Evolutionary conservation across 352 stramenopile genomes (phyloP).

Genomic region (Phytophthora uliginosa): DNA sequence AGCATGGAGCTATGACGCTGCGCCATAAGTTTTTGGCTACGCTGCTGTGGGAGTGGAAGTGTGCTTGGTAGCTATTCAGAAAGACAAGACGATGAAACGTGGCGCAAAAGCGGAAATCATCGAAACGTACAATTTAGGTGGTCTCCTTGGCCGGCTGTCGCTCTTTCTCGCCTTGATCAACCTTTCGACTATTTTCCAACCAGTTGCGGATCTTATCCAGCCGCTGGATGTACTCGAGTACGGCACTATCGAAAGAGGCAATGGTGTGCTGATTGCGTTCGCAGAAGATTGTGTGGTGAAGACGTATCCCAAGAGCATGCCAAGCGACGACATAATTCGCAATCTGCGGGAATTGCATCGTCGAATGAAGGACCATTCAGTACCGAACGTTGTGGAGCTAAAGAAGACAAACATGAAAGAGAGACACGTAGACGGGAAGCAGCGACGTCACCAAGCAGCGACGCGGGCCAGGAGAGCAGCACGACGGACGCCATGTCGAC

Average conservation of each 20-base stretch:
- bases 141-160: conserved; percentile 22
- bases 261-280: conserved; percentile 22
- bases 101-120: conserved; percentile 35
- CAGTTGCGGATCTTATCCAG: conserved; percentile 14
- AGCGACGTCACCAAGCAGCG: too few species aligned
- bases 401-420: conserved; percentile 7
- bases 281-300: conserved; percentile 24
- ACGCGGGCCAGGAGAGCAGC: too few species aligned
- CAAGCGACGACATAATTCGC: conserved; percentile 12
- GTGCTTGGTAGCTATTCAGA: conserved; percentile 31
- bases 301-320: conserved; percentile 17
- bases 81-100: conserved; percentile 9
- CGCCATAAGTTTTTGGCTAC: conserved; percentile 38
- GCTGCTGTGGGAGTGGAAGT: conserved; percentile 34
- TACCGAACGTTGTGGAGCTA: conserved; percentile 29
- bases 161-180: conserved; percentile 12
- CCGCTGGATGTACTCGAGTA: conserved; percentile 16
- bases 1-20: conserved; percentile 34
- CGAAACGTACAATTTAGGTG: conserved; percentile 30
- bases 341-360: conserved; percentile 16
- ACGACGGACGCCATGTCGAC: too few species aligned
- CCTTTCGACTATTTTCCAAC: not conserved
- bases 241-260: conserved; percentile 3
- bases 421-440: too few species aligned
- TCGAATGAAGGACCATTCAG: conserved; percentile 12